Evolutionary conservation across 225 moss, liverwort and hornwort species (phyloP), one percentile per base, ranked within the genome.

Genomic region (Takakia lepidozioides): DNA sequence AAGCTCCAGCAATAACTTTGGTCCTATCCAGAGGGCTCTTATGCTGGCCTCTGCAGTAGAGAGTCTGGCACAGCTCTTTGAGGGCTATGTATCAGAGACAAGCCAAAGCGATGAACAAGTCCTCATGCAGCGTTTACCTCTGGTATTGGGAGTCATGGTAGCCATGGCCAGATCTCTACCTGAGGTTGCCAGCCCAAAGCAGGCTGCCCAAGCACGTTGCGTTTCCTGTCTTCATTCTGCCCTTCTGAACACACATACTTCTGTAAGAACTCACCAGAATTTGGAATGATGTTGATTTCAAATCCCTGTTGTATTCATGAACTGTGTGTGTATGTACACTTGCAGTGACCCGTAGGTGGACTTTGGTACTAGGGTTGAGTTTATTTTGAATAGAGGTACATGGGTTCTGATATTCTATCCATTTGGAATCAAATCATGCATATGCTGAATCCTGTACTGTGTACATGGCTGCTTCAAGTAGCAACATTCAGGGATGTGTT

Each of bases 21-120:
- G 65, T 36, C 48, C 9, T 59, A 76, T 66, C 46, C 69, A 65
- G 25, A 78, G 81, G 64, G 74, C 86, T 28, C 71, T 83, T 61
- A 41, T 87, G 56, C 61, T 99, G 56, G 81, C 87, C 49, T 81
- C 98, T 55, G 81, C 78, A 41, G 70, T 88, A 39, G 87, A 88
- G 67, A 99, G 81, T 60, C 51, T 87, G 36, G 76, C 87, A 29
- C 73, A 69, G 52, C 38, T 68, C 27, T 75, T 71, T 46, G 71
- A 67, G 22, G 51, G 40, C 15, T 63, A 59, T 50, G 57, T 75
- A 24, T 71, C 38, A 21, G 39, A 67, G 54, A 63, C 63, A 34
- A 43, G 55, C 43, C 58, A 63, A 38, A 71, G 53, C 52, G 59
- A 61, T 43, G 74, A 71, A 44, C 53, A 64, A 62, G 32, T 6